Percentiles rank a stretch among this genome's conserved stretches.
phyloP scores from a whole-genome alignment of 495 filamentous ascomycete genomes.

The Xylaria scruposa region DNA sequence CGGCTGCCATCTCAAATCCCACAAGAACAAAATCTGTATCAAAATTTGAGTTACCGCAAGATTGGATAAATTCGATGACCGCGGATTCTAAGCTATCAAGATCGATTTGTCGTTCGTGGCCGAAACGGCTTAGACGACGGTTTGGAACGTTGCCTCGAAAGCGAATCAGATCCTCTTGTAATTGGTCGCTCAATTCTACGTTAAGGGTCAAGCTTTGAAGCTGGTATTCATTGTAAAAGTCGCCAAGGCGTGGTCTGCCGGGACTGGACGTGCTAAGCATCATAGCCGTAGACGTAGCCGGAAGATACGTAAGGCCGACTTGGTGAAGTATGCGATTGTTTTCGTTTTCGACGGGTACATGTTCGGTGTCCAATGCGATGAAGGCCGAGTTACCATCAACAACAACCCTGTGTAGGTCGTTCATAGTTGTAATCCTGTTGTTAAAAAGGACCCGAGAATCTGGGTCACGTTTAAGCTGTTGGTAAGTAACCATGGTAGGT shows the following conservation, averaged over 20 bases:
- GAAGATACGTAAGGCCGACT: constrained; percentile 18
- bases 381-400: background rate
- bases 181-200: background rate
- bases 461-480: background rate
- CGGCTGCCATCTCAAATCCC: constrained; percentile 24
- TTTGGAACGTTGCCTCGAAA: constrained; percentile 15
- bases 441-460: background rate
- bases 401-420: background rate
- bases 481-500: background rate
- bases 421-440: background rate
- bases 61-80: constrained; percentile 6
- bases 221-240: background rate
- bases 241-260: background rate
- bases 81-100: background rate
- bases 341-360: constrained; percentile 12
- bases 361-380: constrained; percentile 13
- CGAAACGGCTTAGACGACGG: constrained; percentile 14
- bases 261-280: background rate
- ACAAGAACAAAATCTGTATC: background rate
- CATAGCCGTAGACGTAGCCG: background rate
- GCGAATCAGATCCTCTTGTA: constrained; percentile 3
- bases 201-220: background rate
- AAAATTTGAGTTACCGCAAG: background rate
- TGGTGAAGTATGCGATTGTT: constrained; percentile 19
- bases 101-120: constrained; percentile 16